Base-by-base conservation (phyloP, 257 asterid genomes). In the Petrea volubilis region DNA sequence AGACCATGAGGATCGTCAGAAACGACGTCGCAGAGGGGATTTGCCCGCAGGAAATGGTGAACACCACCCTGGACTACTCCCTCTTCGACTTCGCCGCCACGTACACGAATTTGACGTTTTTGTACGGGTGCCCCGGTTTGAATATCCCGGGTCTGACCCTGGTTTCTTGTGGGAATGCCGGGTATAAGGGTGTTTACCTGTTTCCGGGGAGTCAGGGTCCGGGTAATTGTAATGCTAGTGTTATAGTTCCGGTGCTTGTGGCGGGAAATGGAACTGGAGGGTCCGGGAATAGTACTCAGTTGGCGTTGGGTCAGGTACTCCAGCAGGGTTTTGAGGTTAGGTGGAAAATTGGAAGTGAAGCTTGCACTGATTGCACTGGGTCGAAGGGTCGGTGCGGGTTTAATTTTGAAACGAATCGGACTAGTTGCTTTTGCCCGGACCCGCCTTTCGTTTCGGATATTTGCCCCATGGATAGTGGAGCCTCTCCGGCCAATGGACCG, bases 361-460 rank as follows among this genome's bases (percentile, higher is more conserved):
- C 68, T n/a, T 90, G 96, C 74, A 68, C 43, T 17, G 82, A 73
- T 6, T 90, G 97, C 62, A 55, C 20, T 8, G 64, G 47, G 18
- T 85, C 93, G 0, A 66, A 52, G 9, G 97, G 97, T 2, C 80
- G 81, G 47, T 88, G 96, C 53, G 97, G 91, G 28, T 86, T 24
- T 33, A 64, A 79, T 75, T 43, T 41, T 21, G 71, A 10, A 21
- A 52, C 67, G 0, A 81, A 81, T 47, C 71, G 20, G 61, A 83
- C 89, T 12, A 52, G 64, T 58, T 90, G 97, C 67, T 81, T 78
- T 66, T 90, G 95, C 76, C 84, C 87, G n/a, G 49, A 38, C 67
- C 77, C 78, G 28, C 90, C 93, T 0, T 81, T 63, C 66, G 18
- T 62, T 50, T 79, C 64, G 25, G 68, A 44, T 36, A 78, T 84